Conservation (phyloP, 192 early-diverging fungal species). For the Obelidium mucronatum region DNA sequence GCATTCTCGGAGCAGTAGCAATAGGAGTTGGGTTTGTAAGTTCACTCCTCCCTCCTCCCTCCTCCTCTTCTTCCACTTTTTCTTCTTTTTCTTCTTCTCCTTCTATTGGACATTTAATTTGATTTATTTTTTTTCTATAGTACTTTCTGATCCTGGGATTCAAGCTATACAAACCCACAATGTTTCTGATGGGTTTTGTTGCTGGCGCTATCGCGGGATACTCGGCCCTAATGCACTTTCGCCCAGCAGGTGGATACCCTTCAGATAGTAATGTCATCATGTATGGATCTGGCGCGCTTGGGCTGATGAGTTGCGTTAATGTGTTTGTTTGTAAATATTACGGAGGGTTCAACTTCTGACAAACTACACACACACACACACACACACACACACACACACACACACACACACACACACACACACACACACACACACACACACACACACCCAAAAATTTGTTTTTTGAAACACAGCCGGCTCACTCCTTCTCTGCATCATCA, state of each 20-base stretch:
- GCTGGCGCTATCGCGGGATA: constrained; percentile 7
- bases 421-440: too few species aligned
- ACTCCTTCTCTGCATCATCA: constrained; percentile 28
- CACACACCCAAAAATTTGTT: background rate
- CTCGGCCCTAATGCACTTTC: constrained; percentile 21
- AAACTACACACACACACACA: too few species aligned
- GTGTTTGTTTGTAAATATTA: background rate
- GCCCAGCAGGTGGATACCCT: constrained; percentile 21
- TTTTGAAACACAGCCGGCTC: too few species aligned
- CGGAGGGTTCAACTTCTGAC: too few species aligned
- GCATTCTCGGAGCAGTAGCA: constrained; percentile 22
- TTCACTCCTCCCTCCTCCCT: background rate
- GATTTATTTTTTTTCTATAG: background rate
- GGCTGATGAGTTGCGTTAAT: background rate
- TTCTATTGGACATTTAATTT: background rate
- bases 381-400: too few species aligned
- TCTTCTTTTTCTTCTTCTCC: background rate
- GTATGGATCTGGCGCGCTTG: constrained; percentile 22
- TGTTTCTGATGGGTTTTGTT: constrained; percentile 22
- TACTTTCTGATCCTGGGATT: constrained; percentile 24
- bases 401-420: too few species aligned
- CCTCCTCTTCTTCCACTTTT: too few species aligned
- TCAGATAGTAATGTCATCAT: constrained; percentile 19
- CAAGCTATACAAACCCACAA: constrained; percentile 25
- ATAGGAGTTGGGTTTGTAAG: constrained; percentile 17